Conservation (phyloP, 2,329 filamentous ascomycete genomes). For the Arthrobotrys entomopaga region DNA sequence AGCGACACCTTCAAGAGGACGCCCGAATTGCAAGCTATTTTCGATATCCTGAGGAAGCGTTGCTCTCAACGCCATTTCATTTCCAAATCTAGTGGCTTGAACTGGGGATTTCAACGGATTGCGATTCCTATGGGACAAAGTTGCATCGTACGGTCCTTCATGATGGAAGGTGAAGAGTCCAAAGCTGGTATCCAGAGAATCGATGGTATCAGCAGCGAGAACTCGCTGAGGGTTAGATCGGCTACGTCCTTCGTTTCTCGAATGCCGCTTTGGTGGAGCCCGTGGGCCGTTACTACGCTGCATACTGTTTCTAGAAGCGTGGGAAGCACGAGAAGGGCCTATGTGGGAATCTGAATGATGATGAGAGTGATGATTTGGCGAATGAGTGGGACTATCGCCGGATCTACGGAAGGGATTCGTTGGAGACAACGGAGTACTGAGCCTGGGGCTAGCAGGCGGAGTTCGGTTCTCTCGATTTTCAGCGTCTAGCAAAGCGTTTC, state of each 20-base stretch:
- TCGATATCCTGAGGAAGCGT: conserved; percentile 50
- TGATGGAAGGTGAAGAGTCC: conserved; percentile 54
- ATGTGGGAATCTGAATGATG: conserved; percentile 18
- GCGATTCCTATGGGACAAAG: conserved; percentile 47
- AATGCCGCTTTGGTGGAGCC: conserved; percentile 14
- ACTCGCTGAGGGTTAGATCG: conserved; percentile 20
- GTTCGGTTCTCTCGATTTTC: conserved; percentile 44
- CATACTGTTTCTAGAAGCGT: conserved; percentile 5
- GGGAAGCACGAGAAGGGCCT: too few species aligned
- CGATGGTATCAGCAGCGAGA: conserved; percentile 49
- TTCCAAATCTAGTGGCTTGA: conserved; percentile 53
- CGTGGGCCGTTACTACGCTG: conserved; percentile 33
- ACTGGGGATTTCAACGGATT: conserved; percentile 47
- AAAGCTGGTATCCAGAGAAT: conserved; percentile 54
- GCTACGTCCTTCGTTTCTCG: conserved; percentile 16
- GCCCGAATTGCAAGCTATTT: conserved; percentile 48
- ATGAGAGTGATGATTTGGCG: neutral
- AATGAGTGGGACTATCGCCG: conserved; percentile 1
- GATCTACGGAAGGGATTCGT: conserved; percentile 47
- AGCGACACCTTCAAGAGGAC: conserved; percentile 55
- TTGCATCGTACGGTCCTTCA: conserved; percentile 55
- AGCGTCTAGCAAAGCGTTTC: conserved; percentile 38
- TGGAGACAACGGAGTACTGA: conserved; percentile 16
- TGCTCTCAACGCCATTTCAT: conserved; percentile 53
- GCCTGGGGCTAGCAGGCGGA: conserved; percentile 36